These are phyloP conservation scores for Colletotrichum paranaense DNA, from an alignment of 2,329 filamentous ascomycete species.

Conservation along the genomic window DNA sequence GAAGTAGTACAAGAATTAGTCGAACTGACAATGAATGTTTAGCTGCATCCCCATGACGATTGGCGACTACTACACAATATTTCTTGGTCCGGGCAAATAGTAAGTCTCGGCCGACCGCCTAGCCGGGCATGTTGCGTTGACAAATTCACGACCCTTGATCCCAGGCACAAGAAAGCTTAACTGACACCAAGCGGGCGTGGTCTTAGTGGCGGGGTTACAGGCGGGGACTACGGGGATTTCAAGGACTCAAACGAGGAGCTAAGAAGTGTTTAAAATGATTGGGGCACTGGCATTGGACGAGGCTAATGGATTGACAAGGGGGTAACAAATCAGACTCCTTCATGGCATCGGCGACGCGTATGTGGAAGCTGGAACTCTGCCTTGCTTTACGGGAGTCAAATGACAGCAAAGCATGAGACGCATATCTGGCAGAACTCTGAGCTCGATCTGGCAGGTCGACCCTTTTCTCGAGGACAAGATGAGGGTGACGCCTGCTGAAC, in stretches of 20 bases:
- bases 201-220: neutral
- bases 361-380: slow-evolving; percentile 6
- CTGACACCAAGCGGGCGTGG: neutral
- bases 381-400: neutral
- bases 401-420: neutral
- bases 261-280: neutral
- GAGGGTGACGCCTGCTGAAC: no score
- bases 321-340: neutral
- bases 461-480: no score
- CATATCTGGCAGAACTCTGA: slow-evolving; percentile 17
- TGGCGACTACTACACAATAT: no score
- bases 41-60: no score
- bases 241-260: neutral
- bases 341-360: slow-evolving; percentile 1
- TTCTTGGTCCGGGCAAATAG: neutral
- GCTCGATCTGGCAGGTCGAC: neutral
- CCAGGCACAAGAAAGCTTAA: neutral
- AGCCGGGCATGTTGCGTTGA: neutral
- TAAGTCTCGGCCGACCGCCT: neutral
- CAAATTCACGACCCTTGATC: neutral
- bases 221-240: neutral
- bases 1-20: no score
- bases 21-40: no score
- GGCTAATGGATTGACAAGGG: neutral
- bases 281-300: neutral